Percentiles rank a stretch among this genome's conserved stretches.
These are phyloP conservation scores for Hevea brasiliensis DNA, from an alignment of 345 rosid species.

Conservation along the genomic window DNA sequence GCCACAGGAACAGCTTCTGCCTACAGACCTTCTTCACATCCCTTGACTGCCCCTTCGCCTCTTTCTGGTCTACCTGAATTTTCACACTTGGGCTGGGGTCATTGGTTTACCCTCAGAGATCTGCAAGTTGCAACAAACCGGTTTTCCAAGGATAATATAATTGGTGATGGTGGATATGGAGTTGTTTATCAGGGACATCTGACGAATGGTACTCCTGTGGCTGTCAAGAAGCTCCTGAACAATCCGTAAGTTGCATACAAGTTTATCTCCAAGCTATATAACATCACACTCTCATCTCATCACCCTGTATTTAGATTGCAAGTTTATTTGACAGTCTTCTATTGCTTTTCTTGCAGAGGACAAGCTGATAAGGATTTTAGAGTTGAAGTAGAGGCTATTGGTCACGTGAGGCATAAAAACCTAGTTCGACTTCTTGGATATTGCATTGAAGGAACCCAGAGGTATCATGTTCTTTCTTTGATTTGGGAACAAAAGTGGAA, in stretches of 20 bases:
- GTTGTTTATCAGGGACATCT: conserved; percentile 80
- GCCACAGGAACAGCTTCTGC: conserved; percentile 29
- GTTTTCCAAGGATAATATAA: conserved; percentile 76
- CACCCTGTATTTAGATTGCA: neutral
- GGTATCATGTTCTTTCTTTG: conserved; percentile 39
- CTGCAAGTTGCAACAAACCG: conserved; percentile 75
- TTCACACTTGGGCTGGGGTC: conserved; percentile 96
- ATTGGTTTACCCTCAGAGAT: conserved; percentile 96
- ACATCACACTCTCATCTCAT: neutral
- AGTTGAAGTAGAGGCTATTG: conserved; percentile 97
- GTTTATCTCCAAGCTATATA: conserved; percentile 1
- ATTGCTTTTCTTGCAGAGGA: conserved; percentile 49
- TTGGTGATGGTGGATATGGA: conserved; percentile 98
- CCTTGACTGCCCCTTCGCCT: conserved; percentile 68
- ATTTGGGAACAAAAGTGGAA: neutral
- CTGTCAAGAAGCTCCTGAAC: conserved; percentile 93
- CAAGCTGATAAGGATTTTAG: conserved; percentile 97
- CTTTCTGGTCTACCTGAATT: conserved; percentile 79
- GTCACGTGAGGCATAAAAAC: conserved; percentile 94
- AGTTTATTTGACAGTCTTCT: conserved; percentile 1
- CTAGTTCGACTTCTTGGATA: conserved; percentile 93
- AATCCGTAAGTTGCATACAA: conserved; percentile 63
- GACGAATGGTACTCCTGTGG: conserved; percentile 72
- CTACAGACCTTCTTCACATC: conserved; percentile 49
- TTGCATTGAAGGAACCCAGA: conserved; percentile 95